phyloP scores from a whole-genome alignment of 2,329 filamentous ascomycete species.

The Trichoderma asperellum region DNA sequence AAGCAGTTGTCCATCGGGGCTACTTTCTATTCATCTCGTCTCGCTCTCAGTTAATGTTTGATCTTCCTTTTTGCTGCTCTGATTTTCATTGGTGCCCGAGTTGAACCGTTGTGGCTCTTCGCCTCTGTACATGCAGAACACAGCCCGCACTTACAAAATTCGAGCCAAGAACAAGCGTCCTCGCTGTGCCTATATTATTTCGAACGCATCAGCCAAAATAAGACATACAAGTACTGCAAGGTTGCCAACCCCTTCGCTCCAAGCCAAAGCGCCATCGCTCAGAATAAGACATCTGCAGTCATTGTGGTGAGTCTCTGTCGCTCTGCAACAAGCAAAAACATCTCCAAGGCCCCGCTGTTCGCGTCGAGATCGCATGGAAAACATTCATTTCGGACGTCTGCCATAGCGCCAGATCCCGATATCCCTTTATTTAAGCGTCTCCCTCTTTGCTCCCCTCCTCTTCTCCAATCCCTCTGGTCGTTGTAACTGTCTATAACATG shows the following conservation, averaged over 20 bases:
- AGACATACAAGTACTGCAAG: not conserved
- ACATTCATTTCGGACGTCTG: slow-evolving; percentile 13
- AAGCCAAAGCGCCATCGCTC: not conserved
- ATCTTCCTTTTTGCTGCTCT: not conserved
- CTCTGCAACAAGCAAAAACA: not conserved
- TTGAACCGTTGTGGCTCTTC: not conserved
- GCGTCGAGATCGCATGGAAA: slow-evolving; percentile 9
- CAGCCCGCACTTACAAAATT: slow-evolving; percentile 27
- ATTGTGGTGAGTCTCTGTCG: slow-evolving; percentile 6
- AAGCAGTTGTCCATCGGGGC: not conserved
- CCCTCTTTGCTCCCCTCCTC: not conserved
- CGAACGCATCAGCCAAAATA: not conserved
- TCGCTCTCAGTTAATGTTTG: not conserved
- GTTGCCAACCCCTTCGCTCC: not conserved
- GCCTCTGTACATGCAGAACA: slow-evolving; percentile 35
- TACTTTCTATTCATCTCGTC: not conserved
- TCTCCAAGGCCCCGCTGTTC: not conserved
- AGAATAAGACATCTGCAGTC: slow-evolving; percentile 1
- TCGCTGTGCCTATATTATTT: not conserved
- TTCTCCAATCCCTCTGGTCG: not conserved
- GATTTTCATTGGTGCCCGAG: not conserved
- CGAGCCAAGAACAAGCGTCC: slow-evolving; percentile 1
- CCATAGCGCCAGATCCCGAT: not conserved
- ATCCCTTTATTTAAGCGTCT: not conserved
- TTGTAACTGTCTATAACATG: not conserved